Evolutionary conservation across 2,329 filamentous ascomycete species (phyloP).

Genomic region (Ophiognomonia clavigignenti-juglandacearum): DNA sequence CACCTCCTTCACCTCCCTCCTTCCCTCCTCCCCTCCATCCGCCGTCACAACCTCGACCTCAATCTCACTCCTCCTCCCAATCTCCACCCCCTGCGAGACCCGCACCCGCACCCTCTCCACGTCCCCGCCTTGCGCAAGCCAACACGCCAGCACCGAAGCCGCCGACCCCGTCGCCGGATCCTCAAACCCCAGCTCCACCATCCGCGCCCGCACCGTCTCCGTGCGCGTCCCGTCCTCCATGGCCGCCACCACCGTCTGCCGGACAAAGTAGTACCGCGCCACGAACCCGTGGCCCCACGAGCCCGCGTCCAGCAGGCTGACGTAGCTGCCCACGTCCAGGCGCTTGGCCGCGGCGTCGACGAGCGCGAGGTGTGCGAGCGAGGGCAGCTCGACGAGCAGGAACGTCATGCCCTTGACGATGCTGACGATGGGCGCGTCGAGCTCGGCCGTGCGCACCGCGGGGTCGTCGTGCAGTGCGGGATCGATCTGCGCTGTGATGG

Average conservation of each 20-base stretch:
- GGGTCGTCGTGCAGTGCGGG: conserved; percentile 26
- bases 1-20: conserved; percentile 21
- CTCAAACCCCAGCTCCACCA: conserved; percentile 50
- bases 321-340: conserved; percentile 23
- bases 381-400: conserved; percentile 57
- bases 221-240: conserved; percentile 22
- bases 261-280: conserved; percentile 53
- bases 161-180: conserved; percentile 62
- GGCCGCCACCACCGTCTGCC: conserved; percentile 22
- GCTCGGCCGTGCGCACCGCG: conserved; percentile 30
- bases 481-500: conserved; percentile 21
- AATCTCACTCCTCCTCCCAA: conserved; percentile 55
- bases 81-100: conserved; percentile 63
- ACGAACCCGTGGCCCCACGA: conserved; percentile 50
- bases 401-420: conserved; percentile 74
- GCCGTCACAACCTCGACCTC: conserved; percentile 37
- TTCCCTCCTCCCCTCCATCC: not conserved
- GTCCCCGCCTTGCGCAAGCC: conserved; percentile 41
- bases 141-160: conserved; percentile 51
- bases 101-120: conserved; percentile 37
- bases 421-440: conserved; percentile 46
- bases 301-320: conserved; percentile 42
- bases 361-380: conserved; percentile 51
- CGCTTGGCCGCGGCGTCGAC: conserved; percentile 26
- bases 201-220: conserved; percentile 45